These are phyloP conservation scores for Monosporascus cannonballus DNA, from an alignment of 2,329 filamentous ascomycete species.

Conservation along the genomic window DNA sequence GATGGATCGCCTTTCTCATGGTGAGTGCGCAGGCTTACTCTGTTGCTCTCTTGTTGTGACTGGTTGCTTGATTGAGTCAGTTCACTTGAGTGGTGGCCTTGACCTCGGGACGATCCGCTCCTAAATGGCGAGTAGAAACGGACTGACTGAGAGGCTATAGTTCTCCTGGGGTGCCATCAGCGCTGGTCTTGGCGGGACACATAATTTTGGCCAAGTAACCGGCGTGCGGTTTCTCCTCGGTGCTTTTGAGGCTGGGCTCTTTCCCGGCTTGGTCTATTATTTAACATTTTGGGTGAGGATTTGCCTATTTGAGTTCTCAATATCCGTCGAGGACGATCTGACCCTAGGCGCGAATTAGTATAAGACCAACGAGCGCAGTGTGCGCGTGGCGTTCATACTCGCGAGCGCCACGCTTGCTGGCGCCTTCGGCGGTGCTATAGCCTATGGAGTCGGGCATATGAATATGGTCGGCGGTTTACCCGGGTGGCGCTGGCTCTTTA, in stretches of 20 bases:
- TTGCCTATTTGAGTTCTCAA: no score
- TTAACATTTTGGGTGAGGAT: slow-evolving; percentile 56
- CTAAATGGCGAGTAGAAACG: no score
- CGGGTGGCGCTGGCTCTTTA: slow-evolving; percentile 70
- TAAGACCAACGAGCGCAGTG: slow-evolving; percentile 60
- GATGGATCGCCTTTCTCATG: slow-evolving; percentile 62
- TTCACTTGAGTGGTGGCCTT: no score
- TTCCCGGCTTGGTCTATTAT: slow-evolving; percentile 61
- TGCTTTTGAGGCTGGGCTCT: slow-evolving; percentile 64
- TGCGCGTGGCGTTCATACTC: slow-evolving; percentile 68
- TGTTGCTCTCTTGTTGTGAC: no score
- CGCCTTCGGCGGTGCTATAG: slow-evolving; percentile 70
- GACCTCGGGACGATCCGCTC: no score
- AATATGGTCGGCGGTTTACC: slow-evolving; percentile 53
- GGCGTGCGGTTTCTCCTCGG: slow-evolving; percentile 64
- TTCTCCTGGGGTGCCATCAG: slow-evolving; percentile 62
- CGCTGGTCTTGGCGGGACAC: slow-evolving; percentile 58
- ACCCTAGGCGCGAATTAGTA: slow-evolving; percentile 37
- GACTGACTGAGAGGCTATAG: slow-evolving; percentile 1
- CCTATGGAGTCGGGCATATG: slow-evolving; percentile 69
- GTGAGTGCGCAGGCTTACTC: not conserved
- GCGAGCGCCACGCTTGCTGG: slow-evolving; percentile 64
- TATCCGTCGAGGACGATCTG: not conserved
- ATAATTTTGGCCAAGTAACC: slow-evolving; percentile 57
- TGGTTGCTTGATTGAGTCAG: no score